Conservation (phyloP, 2,329 filamentous ascomycete genomes). For the Chrysosporium queenslandicum region DNA sequence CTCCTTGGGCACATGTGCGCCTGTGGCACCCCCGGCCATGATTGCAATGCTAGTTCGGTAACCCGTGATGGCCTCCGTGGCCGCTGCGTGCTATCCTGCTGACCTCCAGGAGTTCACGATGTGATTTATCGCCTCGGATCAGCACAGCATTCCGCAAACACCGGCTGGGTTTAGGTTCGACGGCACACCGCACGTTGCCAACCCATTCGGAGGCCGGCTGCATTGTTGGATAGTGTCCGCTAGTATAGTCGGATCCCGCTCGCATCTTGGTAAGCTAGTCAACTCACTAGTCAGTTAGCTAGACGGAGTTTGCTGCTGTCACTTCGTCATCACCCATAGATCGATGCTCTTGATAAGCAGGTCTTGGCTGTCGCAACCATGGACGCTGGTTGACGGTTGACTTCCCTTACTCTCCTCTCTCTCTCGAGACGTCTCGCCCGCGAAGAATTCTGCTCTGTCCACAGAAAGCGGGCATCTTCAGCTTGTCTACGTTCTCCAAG, state of each 20-base stretch:
- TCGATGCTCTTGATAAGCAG: not conserved
- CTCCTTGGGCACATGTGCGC: not conserved
- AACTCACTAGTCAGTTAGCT: not conserved
- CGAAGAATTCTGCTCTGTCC: not conserved
- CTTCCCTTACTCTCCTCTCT: not conserved
- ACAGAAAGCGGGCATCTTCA: not conserved
- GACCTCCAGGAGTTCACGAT: not conserved
- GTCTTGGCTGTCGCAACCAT: slow-evolving; percentile 6
- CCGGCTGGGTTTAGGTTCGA: too few species aligned
- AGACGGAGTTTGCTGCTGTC: not conserved
- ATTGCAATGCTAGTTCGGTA: not conserved
- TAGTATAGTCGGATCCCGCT: too few species aligned
- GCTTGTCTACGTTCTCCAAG: not conserved
- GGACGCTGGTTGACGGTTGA: too few species aligned
- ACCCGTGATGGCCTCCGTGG: too few species aligned
- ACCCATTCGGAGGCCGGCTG: too few species aligned
- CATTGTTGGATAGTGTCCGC: too few species aligned
- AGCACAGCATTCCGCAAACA: too few species aligned
- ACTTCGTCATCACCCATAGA: too few species aligned
- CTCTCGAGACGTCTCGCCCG: not conserved
- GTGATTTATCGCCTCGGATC: too few species aligned
- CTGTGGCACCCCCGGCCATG: not conserved
- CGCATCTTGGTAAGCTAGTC: too few species aligned
- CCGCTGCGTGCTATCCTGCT: not conserved
- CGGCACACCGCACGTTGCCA: not conserved